Percentiles rank a stretch among this genome's conserved stretches.
phyloP scores from a whole-genome alignment of 148 eudicot genomes.

The Amaranthus palmeri region DNA sequence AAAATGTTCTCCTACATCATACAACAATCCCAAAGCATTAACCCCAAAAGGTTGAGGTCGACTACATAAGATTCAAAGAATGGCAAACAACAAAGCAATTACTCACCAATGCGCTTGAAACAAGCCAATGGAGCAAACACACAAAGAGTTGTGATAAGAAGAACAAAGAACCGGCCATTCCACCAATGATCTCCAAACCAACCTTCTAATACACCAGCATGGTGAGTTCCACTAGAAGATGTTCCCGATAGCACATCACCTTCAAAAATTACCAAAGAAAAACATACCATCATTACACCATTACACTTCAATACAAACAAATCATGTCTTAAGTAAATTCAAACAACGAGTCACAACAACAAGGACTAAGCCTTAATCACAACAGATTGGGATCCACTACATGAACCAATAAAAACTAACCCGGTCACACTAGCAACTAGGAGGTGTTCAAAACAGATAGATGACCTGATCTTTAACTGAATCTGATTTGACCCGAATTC shows the following conservation, averaged over 20 bases:
- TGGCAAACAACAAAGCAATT: background rate
- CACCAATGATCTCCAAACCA: constrained; percentile 82
- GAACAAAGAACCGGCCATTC: constrained; percentile 45
- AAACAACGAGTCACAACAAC: too few relatives aligned
- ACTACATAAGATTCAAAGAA: background rate
- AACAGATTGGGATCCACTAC: too few relatives aligned
- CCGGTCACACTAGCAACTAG: too few relatives aligned
- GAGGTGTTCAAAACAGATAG: too few relatives aligned
- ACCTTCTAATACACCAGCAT: constrained; percentile 60
- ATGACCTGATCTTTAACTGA: too few relatives aligned
- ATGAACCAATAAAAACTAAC: too few relatives aligned
- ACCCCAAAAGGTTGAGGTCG: background rate
- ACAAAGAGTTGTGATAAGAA: constrained; percentile 48
- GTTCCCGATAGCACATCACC: constrained; percentile 84
- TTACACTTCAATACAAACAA: background rate
- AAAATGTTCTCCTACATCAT: background rate
- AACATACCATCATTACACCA: background rate
- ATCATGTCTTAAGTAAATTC: background rate
- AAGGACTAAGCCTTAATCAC: too few relatives aligned
- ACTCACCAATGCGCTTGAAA: constrained; percentile 65
- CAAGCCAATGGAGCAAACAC: constrained; percentile 64
- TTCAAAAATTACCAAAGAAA: constrained; percentile 19
- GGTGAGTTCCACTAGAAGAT: constrained; percentile 53
- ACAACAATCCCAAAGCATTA: background rate
- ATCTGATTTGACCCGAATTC: too few relatives aligned